Evolutionary conservation across 139 green algal species (phyloP).

Genomic region (Helicosporidium sp.): DNA sequence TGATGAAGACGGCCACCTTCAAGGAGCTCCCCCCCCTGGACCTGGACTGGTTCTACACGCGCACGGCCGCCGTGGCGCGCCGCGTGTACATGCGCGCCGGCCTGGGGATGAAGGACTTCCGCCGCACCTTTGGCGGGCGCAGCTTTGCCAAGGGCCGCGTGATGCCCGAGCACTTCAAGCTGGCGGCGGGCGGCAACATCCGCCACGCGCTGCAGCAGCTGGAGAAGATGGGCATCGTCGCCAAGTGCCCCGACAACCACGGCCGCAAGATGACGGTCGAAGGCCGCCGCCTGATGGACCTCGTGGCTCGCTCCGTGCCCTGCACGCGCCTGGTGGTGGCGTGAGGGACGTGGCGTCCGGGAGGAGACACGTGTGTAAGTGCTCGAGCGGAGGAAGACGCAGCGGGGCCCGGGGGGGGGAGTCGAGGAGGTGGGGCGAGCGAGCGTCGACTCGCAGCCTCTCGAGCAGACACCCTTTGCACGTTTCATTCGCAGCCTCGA

Average conservation of each 20-base stretch:
- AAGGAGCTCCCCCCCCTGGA: constrained; percentile 94
- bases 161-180: constrained; percentile 36
- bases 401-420: no score
- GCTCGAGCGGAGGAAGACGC: no score
- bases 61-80: constrained; percentile 79
- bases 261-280: constrained; percentile 67
- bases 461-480: no score
- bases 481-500: no score
- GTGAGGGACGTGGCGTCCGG: not conserved
- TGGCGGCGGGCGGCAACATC: constrained; percentile 50
- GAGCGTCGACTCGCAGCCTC: no score
- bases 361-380: not conserved
- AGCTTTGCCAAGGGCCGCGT: constrained; percentile 35
- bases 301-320: constrained; percentile 16
- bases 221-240: constrained; percentile 37
- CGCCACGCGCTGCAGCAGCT: constrained; percentile 25
- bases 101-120: constrained; percentile 78
- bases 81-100: constrained; percentile 80
- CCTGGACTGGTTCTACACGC: constrained; percentile 96
- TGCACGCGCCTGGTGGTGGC: no score
- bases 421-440: no score
- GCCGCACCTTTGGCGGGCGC: constrained; percentile 68
- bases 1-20: constrained; percentile 85
- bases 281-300: constrained; percentile 38
- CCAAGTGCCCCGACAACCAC: constrained; percentile 48